Conservation (phyloP, 441 rosid genomes). For the Erodium chrysanthum region DNA sequence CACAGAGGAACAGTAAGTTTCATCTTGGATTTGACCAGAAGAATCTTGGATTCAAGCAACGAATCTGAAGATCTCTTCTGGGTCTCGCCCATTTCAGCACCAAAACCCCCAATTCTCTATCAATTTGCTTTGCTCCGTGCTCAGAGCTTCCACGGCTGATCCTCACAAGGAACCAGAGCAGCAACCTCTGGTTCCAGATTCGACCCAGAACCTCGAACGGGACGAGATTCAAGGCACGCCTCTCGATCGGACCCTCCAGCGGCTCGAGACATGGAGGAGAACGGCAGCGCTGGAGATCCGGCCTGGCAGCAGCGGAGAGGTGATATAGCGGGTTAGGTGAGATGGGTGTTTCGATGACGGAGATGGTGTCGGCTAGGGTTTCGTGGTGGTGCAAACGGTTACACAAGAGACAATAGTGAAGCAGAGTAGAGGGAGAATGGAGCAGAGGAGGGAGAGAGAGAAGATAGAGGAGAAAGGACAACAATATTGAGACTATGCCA, state of each 20-base stretch:
- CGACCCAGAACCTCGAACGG: neutral
- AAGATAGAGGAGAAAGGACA: too few species aligned
- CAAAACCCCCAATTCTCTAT: neutral
- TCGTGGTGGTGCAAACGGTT: too few species aligned
- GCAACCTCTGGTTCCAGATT: neutral
- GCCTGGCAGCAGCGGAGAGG: too few species aligned
- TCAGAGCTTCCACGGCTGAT: neutral
- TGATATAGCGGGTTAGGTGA: too few species aligned
- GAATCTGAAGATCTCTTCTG: neutral
- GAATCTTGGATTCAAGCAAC: constrained; percentile 3
- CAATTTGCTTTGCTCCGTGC: neutral
- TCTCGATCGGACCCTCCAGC: constrained; percentile 22
- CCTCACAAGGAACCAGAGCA: neutral
- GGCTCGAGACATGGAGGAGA: constrained; percentile 20
- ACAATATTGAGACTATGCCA: too few species aligned
- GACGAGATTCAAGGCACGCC: constrained; percentile 13
- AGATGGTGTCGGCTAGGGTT: too few species aligned
- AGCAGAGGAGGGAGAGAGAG: too few species aligned
- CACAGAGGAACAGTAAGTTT: neutral
- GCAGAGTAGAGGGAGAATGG: too few species aligned
- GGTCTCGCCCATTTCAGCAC: neutral
- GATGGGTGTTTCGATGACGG: too few species aligned
- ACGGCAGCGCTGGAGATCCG: too few species aligned
- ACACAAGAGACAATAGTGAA: too few species aligned
- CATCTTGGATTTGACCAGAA: neutral